phyloP scores from a whole-genome alignment of 305 asterid species.

The Nicotiana rustica region DNA sequence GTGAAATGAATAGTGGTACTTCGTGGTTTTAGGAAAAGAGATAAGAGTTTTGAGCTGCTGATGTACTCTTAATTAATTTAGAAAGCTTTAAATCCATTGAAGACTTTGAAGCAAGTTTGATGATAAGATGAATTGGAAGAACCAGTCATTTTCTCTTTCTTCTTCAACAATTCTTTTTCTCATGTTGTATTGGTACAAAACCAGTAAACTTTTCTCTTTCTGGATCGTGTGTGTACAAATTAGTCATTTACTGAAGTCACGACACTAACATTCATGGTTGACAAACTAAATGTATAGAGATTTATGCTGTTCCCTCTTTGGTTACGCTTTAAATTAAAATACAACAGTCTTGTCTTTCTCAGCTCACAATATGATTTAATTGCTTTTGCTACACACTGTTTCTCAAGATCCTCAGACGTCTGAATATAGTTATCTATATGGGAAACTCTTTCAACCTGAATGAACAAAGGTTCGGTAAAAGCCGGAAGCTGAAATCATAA shows the following conservation, averaged over 20 bases:
- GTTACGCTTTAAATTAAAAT: constrained; percentile 49
- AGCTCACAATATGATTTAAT: constrained; percentile 86
- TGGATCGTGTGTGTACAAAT: background rate
- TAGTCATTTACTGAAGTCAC: background rate
- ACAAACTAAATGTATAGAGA: background rate
- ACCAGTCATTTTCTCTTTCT: background rate
- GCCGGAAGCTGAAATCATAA: background rate
- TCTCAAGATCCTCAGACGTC: constrained; percentile 92
- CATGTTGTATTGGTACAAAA: constrained; percentile 15
- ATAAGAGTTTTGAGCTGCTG: too few species aligned
- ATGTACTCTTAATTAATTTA: too few species aligned
- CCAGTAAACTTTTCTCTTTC: background rate
- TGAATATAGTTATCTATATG: constrained; percentile 82
- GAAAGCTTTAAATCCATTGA: background rate
- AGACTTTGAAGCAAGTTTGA: background rate
- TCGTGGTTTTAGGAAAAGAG: too few species aligned
- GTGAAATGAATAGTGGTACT: too few species aligned
- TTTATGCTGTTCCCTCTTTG: background rate
- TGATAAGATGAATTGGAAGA: background rate
- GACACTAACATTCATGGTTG: background rate
- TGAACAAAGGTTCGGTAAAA: constrained; percentile 5
- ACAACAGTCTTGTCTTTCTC: constrained; percentile 76
- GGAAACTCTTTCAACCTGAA: constrained; percentile 89
- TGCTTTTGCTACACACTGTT: constrained; percentile 88
- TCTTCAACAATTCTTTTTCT: background rate